A percentile compares a stretch with the other conserved stretches of the same genome.
These are phyloP conservation scores for Ambrosiella cleistominuta DNA, from an alignment of 2,329 filamentous ascomycete species.

Conservation along the genomic window DNA sequence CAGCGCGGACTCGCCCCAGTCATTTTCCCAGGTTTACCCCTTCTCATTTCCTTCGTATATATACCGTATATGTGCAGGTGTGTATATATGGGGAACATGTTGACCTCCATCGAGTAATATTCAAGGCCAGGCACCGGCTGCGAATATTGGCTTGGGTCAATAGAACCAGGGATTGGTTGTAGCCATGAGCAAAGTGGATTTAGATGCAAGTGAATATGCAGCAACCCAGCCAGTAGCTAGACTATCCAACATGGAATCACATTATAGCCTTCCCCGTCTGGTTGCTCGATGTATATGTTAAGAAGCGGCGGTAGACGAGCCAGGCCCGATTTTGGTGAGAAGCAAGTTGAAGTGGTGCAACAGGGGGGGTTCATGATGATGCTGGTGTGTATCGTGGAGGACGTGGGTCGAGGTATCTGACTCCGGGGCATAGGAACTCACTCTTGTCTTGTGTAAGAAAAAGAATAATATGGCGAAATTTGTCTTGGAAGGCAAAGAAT, in stretches of 20 bases:
- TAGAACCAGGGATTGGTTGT: too few relatives aligned
- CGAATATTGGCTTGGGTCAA: too few relatives aligned
- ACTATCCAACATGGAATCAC: too few relatives aligned
- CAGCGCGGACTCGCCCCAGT: background rate
- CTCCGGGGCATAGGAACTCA: background rate
- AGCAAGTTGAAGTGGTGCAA: background rate
- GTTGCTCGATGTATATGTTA: too few relatives aligned
- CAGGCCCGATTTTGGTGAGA: too few relatives aligned
- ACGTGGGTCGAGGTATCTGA: background rate
- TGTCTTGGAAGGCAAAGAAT: background rate
- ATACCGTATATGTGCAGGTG: background rate
- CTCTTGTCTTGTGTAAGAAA: conserved; percentile 2
- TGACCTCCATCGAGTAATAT: background rate
- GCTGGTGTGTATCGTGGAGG: background rate
- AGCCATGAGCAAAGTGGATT: too few relatives aligned
- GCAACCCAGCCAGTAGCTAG: too few relatives aligned
- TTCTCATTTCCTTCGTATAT: background rate
- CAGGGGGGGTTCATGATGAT: background rate
- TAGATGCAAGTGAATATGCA: too few relatives aligned
- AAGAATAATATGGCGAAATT: background rate
- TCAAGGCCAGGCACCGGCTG: too few relatives aligned
- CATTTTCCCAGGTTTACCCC: background rate
- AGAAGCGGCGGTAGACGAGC: too few relatives aligned
- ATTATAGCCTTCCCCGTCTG: too few relatives aligned
- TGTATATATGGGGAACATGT: background rate